phyloP scores from a whole-genome alignment of 371 early-diverging fungal species.

The Nematocida parisii region DNA sequence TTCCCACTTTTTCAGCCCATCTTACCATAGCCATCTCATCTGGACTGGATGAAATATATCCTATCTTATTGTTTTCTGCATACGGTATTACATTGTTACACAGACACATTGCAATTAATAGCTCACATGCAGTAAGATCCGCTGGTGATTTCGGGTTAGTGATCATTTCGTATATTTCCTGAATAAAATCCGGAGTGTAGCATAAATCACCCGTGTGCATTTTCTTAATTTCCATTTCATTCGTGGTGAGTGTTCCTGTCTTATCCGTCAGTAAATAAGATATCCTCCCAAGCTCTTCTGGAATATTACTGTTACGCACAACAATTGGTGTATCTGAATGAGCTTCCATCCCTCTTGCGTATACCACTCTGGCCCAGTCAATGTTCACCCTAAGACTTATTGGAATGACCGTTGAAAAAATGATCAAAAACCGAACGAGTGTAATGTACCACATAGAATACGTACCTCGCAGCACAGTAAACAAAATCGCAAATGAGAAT shows the following conservation, averaged over 20 bases:
- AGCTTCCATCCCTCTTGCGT: constrained; percentile 72
- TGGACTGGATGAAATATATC: constrained; percentile 94
- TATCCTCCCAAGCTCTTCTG: constrained; percentile 96
- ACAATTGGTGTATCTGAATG: constrained; percentile 73
- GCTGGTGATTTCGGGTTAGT: constrained; percentile 31
- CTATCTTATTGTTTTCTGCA: constrained; percentile 71
- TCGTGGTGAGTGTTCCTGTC: constrained; percentile 97
- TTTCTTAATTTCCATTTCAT: constrained; percentile 94
- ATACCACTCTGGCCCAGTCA: constrained; percentile 88
- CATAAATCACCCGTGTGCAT: constrained; percentile 91
- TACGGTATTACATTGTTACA: constrained; percentile 82
- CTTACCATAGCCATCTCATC: constrained; percentile 97
- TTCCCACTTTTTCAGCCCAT: constrained; percentile 84
- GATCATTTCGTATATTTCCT: constrained; percentile 59
- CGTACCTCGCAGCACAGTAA: constrained; percentile 84
- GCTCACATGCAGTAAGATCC: constrained; percentile 52
- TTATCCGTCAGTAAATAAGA: constrained; percentile 94
- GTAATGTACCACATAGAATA: constrained; percentile 81
- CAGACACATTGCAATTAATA: constrained; percentile 79
- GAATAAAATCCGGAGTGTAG: constrained; percentile 76
- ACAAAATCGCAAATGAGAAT: constrained; percentile 72
- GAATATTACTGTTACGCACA: constrained; percentile 86
- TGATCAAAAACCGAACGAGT: constrained; percentile 84
- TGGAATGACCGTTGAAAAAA: constrained; percentile 94
- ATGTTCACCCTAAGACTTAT: constrained; percentile 90